Conservation (phyloP, 2,329 filamentous ascomycete genomes). For the Microdochium bolleyi region DNA sequence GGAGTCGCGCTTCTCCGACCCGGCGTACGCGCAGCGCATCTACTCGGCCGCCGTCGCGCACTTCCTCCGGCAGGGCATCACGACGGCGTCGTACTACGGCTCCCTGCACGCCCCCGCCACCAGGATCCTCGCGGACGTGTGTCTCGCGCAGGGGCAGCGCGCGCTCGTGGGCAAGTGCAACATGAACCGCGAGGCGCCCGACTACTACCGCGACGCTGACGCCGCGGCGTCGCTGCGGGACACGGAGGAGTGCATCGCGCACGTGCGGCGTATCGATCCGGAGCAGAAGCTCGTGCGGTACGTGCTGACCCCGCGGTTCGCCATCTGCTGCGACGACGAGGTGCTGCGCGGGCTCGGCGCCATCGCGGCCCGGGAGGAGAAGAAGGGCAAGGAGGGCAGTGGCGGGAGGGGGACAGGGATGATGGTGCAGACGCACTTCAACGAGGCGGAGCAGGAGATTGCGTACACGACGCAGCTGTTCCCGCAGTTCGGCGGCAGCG, state of each 20-base stretch:
- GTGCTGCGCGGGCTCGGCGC: conserved; percentile 47
- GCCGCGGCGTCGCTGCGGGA: conserved; percentile 37
- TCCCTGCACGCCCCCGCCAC: conserved; percentile 49
- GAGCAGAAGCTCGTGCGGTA: conserved; percentile 33
- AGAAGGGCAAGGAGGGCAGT: too few relatives aligned
- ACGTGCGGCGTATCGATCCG: conserved; percentile 37
- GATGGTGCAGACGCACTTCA: conserved; percentile 60
- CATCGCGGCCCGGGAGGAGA: conserved; percentile 37
- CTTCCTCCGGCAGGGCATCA: conserved; percentile 54
- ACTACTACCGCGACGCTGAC: conserved; percentile 40
- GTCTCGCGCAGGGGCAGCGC: conserved; percentile 44
- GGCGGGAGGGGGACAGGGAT: conserved; percentile 16
- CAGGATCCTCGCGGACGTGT: conserved; percentile 45
- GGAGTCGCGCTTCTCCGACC: conserved; percentile 52
- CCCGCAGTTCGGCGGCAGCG: conserved; percentile 39
- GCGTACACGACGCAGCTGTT: conserved; percentile 45
- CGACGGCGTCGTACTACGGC: conserved; percentile 53
- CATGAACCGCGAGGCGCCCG: conserved; percentile 49
- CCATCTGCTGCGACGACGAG: conserved; percentile 48
- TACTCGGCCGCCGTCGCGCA: conserved; percentile 47
- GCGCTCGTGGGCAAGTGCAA: conserved; percentile 56
- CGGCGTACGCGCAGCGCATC: conserved; percentile 39
- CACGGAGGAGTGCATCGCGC: conserved; percentile 39
- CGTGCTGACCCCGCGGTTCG: conserved; percentile 52
- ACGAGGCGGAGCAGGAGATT: conserved; percentile 56